phyloP scores from a whole-genome alignment of 257 asterid genomes.

The Nemophila menziesii region DNA sequence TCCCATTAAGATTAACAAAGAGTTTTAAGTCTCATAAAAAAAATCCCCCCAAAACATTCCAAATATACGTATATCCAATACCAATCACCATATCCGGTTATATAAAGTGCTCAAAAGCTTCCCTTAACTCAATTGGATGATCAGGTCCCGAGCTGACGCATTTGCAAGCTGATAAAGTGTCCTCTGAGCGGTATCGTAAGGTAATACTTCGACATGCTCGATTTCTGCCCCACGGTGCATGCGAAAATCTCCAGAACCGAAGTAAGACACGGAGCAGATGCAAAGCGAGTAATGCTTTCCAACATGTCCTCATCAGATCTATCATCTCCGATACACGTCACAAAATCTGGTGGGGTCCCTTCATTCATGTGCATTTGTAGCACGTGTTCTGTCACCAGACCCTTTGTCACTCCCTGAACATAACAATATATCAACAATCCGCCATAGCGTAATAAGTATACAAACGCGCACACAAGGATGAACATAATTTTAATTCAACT shows the following conservation, averaged over 20 bases:
- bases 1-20: background rate
- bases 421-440: constrained; percentile 13
- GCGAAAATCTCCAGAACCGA: constrained; percentile 52
- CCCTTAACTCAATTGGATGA: constrained; percentile 34
- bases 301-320: constrained; percentile 56
- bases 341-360: constrained; percentile 32
- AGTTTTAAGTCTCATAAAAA: background rate
- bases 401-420: constrained; percentile 85
- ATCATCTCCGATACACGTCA: constrained; percentile 46
- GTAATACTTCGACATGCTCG: constrained; percentile 45
- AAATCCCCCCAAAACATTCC: constrained; percentile 12
- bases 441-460: too few species aligned
- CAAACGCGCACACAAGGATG: too few species aligned
- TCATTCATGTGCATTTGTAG: constrained; percentile 33
- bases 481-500: too few species aligned
- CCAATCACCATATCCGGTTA: constrained; percentile 9
- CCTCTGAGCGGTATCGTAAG: too few species aligned
- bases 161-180: constrained; percentile 57
- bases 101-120: constrained; percentile 38
- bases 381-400: constrained; percentile 62
- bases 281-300: constrained; percentile 29
- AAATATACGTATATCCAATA: constrained; percentile 13
- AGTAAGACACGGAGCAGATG: constrained; percentile 28
- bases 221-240: constrained; percentile 47
- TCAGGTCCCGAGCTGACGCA: constrained; percentile 51